Conservation (phyloP, 208 protist species). For the Leishmania tropica region DNA sequence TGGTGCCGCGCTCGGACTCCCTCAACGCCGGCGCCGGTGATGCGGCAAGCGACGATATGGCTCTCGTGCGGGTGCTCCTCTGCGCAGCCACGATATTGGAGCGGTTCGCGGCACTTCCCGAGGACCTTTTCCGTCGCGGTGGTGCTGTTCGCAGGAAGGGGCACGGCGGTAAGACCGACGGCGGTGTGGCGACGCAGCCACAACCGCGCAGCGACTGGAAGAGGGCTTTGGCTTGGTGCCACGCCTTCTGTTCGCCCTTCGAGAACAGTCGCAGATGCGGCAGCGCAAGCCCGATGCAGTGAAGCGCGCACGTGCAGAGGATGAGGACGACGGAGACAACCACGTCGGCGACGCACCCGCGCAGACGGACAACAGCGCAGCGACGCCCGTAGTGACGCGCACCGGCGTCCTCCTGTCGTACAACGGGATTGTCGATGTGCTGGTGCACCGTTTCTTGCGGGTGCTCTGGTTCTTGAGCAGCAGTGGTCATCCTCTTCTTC, state of each 20-base stretch:
- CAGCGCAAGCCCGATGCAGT: background rate
- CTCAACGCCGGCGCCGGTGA: background rate
- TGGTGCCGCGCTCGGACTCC: constrained; percentile 11
- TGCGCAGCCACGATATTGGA: constrained; percentile 24
- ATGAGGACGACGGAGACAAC: background rate
- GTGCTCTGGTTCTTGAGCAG: constrained; percentile 58
- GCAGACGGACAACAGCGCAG: background rate
- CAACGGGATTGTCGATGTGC: constrained; percentile 36
- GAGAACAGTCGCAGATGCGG: constrained; percentile 15
- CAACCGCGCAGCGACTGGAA: constrained; percentile 19
- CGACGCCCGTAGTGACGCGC: constrained; percentile 2
- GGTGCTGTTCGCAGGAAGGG: background rate
- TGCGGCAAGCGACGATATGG: constrained; percentile 14
- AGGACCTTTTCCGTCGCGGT: constrained; percentile 17
- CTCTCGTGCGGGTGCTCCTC: constrained; percentile 26
- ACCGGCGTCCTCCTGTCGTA: constrained; percentile 34
- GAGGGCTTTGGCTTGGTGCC: constrained; percentile 34
- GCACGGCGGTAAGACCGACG: background rate
- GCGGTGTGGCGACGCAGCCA: background rate
- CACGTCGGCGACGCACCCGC: background rate
- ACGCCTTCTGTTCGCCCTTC: constrained; percentile 41
- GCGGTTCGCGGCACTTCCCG: constrained; percentile 28
- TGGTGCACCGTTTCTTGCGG: constrained; percentile 45
- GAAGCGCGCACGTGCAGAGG: constrained; percentile 11
- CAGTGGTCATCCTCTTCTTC: constrained; percentile 37